A percentile compares a stretch with the other conserved stretches of the same genome.
These are phyloP conservation scores for Chlorella sp. DNA, from an alignment of 139 green algal species.

Conservation along the genomic window DNA sequence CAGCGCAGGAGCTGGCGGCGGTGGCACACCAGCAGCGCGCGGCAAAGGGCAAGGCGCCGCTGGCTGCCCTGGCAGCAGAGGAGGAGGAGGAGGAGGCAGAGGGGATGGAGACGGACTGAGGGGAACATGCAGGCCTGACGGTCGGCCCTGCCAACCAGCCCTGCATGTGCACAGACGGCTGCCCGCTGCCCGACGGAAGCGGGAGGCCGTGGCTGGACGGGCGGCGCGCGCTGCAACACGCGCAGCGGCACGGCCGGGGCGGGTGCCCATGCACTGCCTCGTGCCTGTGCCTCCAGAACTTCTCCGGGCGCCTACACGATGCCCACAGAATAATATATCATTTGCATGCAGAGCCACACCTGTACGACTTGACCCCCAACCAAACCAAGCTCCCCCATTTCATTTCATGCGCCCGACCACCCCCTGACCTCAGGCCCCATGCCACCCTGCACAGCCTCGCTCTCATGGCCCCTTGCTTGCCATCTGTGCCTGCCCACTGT, in stretches of 20 bases:
- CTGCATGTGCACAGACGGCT: background rate
- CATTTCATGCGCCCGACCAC: too few species aligned
- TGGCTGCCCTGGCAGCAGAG: background rate
- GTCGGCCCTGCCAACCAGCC: too few species aligned
- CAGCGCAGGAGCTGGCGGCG: background rate
- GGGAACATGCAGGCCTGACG: background rate
- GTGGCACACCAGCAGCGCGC: background rate
- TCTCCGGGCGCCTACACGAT: too few species aligned
- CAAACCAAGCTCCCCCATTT: too few species aligned
- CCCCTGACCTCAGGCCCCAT: too few species aligned
- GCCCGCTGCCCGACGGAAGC: background rate
- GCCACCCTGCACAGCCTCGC: background rate
- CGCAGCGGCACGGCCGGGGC: background rate
- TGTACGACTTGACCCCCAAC: too few species aligned
- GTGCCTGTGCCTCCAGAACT: background rate
- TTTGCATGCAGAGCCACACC: too few species aligned
- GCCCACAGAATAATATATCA: too few species aligned
- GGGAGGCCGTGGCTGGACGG: too few species aligned
- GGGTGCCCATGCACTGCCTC: background rate
- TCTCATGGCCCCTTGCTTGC: too few species aligned
- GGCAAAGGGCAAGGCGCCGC: slow-evolving; percentile 32
- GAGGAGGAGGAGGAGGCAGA: slow-evolving; percentile 14
- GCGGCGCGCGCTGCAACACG: too few species aligned
- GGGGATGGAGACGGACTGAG: slow-evolving; percentile 1
- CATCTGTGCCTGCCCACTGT: background rate